Conservation (phyloP, 495 filamentous ascomycete genomes). For the Podospora pseudopauciseta region DNA sequence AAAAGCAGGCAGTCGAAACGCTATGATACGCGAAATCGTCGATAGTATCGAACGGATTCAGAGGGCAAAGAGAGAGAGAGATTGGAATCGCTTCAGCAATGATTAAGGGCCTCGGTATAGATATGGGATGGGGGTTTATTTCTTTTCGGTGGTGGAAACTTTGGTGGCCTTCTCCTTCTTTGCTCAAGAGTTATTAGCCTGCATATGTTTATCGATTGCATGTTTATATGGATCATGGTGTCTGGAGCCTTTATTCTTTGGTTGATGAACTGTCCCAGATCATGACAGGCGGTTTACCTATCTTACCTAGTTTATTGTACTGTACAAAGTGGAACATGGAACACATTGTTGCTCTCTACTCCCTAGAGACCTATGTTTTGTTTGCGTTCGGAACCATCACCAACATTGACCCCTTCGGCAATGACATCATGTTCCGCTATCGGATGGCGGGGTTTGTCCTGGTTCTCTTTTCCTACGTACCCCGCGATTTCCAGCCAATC, state of each 20-base stretch:
- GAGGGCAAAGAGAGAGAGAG: not conserved
- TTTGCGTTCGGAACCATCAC: not conserved
- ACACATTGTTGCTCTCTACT: not conserved
- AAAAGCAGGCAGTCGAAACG: not conserved
- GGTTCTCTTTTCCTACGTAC: not conserved
- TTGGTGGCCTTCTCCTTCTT: not conserved
- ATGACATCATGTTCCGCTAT: conserved; percentile 24
- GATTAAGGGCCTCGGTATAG: not conserved
- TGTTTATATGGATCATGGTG: not conserved
- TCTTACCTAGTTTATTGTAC: no score
- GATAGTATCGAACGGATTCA: not conserved
- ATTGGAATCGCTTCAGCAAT: not conserved
- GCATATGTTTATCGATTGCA: not conserved
- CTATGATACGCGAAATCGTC: not conserved
- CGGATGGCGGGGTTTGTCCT: conserved; percentile 14
- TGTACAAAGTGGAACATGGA: not conserved
- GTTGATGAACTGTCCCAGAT: not conserved
- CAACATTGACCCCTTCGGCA: not conserved
- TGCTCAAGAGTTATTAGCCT: not conserved
- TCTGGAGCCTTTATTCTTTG: not conserved
- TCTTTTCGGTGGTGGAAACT: not conserved
- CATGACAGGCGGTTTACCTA: not conserved
- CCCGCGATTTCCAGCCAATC: conserved; percentile 12
- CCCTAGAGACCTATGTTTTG: not conserved
- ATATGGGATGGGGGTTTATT: not conserved